These are phyloP conservation scores for Microstegium vimineum DNA, from an alignment of 176 grass and related monocot species.

Conservation along the genomic window DNA sequence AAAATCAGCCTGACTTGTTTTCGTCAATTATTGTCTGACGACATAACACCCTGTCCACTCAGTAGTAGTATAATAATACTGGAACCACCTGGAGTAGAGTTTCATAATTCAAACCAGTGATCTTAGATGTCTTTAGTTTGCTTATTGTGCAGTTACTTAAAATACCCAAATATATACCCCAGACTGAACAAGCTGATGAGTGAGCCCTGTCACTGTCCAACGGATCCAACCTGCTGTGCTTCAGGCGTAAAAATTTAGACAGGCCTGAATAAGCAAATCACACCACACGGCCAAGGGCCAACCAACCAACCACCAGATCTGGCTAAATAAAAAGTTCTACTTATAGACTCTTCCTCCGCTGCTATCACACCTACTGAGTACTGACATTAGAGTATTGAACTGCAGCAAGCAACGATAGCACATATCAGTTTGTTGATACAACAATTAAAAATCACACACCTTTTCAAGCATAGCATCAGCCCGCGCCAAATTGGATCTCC, in stretches of 20 bases:
- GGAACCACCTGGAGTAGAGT: not conserved
- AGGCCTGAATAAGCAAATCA: not conserved
- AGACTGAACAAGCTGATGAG: not conserved
- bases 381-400: too few relatives aligned
- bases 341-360: not conserved
- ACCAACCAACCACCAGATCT: slow-evolving; percentile 17
- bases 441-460: not conserved
- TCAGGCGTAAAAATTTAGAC: not conserved
- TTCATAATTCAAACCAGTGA: not conserved
- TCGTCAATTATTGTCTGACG: not conserved
- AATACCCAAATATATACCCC: not conserved
- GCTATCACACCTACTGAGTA: too few relatives aligned
- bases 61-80: not conserved
- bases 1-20: not conserved
- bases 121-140: not conserved
- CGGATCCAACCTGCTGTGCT: not conserved
- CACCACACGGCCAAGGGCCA: not conserved
- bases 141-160: not conserved
- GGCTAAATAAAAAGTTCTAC: not conserved
- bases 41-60: not conserved
- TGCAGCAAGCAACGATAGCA: not conserved
- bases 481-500: not conserved
- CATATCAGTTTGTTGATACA: not conserved
- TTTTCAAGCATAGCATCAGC: not conserved
- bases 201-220: not conserved